A percentile compares a stretch with the other conserved stretches of the same genome.
Evolutionary conservation across 202 grass and related monocot species (phyloP).

Genomic region (Hordeum pubiflorum): DNA sequence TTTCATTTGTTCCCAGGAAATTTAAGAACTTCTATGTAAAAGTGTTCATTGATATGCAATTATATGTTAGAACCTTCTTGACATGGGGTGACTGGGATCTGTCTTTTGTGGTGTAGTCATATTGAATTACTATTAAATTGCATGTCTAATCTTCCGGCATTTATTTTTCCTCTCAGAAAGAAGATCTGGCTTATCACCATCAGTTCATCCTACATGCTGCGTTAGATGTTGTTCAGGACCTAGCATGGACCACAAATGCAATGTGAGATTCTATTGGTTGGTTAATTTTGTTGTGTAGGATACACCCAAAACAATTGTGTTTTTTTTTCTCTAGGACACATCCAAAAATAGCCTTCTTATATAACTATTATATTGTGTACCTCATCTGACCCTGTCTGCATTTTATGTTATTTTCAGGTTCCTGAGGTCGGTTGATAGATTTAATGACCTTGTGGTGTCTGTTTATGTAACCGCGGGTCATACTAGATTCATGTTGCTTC

Average conservation of each 20-base stretch:
- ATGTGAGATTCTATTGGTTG: conserved; percentile 50
- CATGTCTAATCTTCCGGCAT: conserved; percentile 19
- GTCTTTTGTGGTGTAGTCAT: background rate
- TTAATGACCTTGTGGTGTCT: conserved; percentile 85
- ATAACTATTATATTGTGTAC: background rate
- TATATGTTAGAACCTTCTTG: background rate
- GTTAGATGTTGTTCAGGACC: conserved; percentile 73
- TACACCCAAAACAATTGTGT: background rate
- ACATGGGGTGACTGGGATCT: background rate
- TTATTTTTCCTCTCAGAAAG: conserved; percentile 44
- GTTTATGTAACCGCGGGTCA: conserved; percentile 92
- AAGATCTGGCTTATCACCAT: conserved; percentile 71
- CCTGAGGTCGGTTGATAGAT: conserved; percentile 83
- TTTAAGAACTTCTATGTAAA: background rate
- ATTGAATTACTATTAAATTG: conserved; percentile 9
- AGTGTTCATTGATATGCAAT: background rate
- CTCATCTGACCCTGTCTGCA: background rate
- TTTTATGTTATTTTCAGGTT: conserved; percentile 47
- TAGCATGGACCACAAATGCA: conserved; percentile 81
- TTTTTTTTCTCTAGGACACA: background rate
- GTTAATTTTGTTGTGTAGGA: background rate
- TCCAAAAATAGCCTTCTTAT: background rate
- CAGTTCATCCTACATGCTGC: conserved; percentile 83
- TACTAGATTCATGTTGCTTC: conserved; percentile 90
- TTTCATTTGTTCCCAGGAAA: background rate